These are phyloP conservation scores for Amaranthus palmeri DNA, from an alignment of 148 eudicot genomes.

Conservation along the genomic window DNA sequence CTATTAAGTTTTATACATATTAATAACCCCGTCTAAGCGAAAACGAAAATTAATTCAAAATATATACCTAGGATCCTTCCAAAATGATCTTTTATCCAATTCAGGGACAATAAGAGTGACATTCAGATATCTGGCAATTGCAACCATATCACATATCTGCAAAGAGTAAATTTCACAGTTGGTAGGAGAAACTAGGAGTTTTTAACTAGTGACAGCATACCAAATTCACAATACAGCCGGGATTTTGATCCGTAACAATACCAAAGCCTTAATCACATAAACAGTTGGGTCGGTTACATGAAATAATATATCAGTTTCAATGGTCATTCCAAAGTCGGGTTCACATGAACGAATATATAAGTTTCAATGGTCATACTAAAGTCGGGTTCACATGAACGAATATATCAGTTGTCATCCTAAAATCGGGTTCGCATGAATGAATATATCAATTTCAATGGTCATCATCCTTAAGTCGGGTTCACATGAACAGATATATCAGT, in stretches of 20 bases:
- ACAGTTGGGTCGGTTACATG: background rate
- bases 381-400: too few species aligned
- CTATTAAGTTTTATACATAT: background rate
- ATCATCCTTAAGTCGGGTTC: too few species aligned
- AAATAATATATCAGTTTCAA: background rate
- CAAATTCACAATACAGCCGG: background rate
- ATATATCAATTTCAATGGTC: too few species aligned
- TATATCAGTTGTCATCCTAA: too few species aligned
- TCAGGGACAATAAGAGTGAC: slow-evolving; percentile 67
- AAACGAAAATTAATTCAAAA: background rate
- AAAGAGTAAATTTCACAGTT: slow-evolving; percentile 5
- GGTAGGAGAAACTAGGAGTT: background rate
- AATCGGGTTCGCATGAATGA: too few species aligned
- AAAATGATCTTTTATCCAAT: slow-evolving; percentile 68
- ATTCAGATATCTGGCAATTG: slow-evolving; percentile 59
- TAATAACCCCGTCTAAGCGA: background rate
- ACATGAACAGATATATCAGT: too few species aligned
- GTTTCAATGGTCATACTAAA: too few species aligned
- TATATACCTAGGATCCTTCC: slow-evolving; percentile 58
- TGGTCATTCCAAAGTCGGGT: too few species aligned
- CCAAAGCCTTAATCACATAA: too few species aligned
- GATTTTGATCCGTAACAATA: too few species aligned
- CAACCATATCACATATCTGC: slow-evolving; percentile 82
- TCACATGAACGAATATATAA: too few species aligned
- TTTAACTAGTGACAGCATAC: background rate